Conservation (phyloP, 106 monocot genomes). For the Amphibolis antarctica region DNA sequence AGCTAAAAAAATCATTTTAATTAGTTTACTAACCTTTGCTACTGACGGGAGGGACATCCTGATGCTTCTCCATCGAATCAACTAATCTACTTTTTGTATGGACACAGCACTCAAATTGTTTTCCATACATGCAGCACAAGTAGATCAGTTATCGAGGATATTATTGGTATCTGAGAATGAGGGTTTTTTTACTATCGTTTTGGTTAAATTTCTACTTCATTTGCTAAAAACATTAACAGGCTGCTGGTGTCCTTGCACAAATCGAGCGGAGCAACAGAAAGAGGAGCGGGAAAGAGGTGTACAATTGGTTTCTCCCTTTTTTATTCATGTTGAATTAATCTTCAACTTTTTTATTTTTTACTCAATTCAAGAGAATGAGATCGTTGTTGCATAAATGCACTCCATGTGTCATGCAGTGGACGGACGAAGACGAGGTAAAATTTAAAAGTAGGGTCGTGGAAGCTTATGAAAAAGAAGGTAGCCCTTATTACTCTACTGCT, state of each 20-base stretch:
- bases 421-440: constrained; percentile 59
- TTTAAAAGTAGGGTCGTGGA: constrained; percentile 76
- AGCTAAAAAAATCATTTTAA: too few species aligned
- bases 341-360: not conserved
- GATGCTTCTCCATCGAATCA: too few species aligned
- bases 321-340: not conserved
- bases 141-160: too few species aligned
- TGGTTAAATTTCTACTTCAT: not conserved
- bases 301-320: not conserved
- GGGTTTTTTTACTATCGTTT: too few species aligned
- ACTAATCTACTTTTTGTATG: too few species aligned
- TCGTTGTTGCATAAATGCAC: not conserved
- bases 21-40: too few species aligned
- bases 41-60: too few species aligned
- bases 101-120: too few species aligned
- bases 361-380: not conserved
- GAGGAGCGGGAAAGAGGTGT: constrained; percentile 73
- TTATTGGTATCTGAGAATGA: too few species aligned
- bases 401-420: constrained; percentile 49
- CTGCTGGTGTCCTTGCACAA: constrained; percentile 98
- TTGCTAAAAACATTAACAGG: constrained; percentile 31
- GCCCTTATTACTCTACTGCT: constrained; percentile 89
- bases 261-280: constrained; percentile 90
- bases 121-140: too few species aligned
- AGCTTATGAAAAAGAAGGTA: constrained; percentile 88